Evolutionary conservation across 768 basidiomycete genomes (phyloP), one percentile per base, ranked within the genome.

Genomic region (Lactifluus subvellereus): DNA sequence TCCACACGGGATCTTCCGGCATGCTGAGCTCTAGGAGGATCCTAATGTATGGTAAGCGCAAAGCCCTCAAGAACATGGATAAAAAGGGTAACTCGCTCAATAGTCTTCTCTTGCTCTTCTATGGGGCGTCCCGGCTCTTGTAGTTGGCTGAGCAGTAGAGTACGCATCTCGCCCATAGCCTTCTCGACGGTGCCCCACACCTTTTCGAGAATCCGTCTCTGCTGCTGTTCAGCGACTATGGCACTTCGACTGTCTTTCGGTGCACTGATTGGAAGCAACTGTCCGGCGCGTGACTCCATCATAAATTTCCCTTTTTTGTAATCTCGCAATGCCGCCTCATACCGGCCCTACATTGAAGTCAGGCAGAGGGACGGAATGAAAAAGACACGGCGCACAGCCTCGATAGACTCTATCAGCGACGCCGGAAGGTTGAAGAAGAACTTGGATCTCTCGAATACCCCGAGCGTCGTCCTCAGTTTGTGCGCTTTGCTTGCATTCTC

Each of bases 351-450:
- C 0, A 32, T n/a, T n/a, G 43, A 57, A 35, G 49, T 33, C 43
- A 32, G 10, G 59, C 55, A 57, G 20, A 30, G 7, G n/a, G 3
- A 61, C n/a, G 35, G 37, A 53, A 6, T 58, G 30, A 52, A 20
- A 22, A n/a, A 35, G 58, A 50, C 38, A 47, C 3, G 30, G 76
- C 86, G 68, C 71, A 95, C 94, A 61, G 88, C 88, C 72, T 96
- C 89, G 57, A 98, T 89, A 18, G 83, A 88, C 71, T 95, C 96
- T 27, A 90, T 81, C 27, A 99, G 84, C 51, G 88, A 87, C 35
- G 89, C 88, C 0, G 97, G 96, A n/a, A 99, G 81, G 70, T 96
- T 98, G 82, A 98, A 98, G 74, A 98, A 92, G 81, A 98, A 99
- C 70, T 95, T 96, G 55, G 92, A 95, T 48, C 94, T 83, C 68